Evolutionary conservation across 2,329 filamentous ascomycete species (phyloP), one percentile per base, ranked within the genome.

Genomic region (Colletotrichum euphorbiae): DNA sequence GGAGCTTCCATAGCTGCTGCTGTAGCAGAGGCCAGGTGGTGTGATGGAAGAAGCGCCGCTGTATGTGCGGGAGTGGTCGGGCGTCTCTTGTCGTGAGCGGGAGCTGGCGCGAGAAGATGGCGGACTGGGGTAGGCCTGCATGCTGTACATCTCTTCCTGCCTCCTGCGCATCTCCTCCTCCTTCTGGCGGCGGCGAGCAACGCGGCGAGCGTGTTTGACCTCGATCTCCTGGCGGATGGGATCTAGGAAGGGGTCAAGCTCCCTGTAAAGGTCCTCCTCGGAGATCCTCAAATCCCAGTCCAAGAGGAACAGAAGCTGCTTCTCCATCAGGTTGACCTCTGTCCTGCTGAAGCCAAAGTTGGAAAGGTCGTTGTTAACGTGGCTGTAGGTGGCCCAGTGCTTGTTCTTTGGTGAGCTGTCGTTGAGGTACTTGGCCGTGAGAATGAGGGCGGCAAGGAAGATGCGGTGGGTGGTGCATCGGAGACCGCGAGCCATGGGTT

Each of bases 331-430:
- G 84, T 99, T 99, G 75, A 99, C 96, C 82, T 99, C 96, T 40
- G 93, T 96, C 73, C 94, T 87, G 75, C 90, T 95, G 85, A 99
- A 98, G 74, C 94, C 93, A 76, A 98, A 99, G 76, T 85, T 88
- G 77, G 83, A 85, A 70, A 74, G 77, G 8, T 85, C 82, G 11
- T 90, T 89, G 78, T 85, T 91, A 73, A 97, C 90, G 75, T 90
- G 83, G 69, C 92, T 97, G 85, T 98, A 99, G 75, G 90, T 91
- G 72, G 96, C 94, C 96, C 96, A 99, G 86, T 99, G 96, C 90
- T 98, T 98, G 89, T 99, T 99, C 90, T 98, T 98, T 71, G 96
- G 96, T 12, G 94, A 98, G 70, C 94, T 97, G 85, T 98, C 96
- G 80, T 99, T 98, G 74, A 98, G 88, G 80, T 98, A 98, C 90